phyloP scores from a whole-genome alignment of 331 rosid species.

The Malus hybrid region DNA sequence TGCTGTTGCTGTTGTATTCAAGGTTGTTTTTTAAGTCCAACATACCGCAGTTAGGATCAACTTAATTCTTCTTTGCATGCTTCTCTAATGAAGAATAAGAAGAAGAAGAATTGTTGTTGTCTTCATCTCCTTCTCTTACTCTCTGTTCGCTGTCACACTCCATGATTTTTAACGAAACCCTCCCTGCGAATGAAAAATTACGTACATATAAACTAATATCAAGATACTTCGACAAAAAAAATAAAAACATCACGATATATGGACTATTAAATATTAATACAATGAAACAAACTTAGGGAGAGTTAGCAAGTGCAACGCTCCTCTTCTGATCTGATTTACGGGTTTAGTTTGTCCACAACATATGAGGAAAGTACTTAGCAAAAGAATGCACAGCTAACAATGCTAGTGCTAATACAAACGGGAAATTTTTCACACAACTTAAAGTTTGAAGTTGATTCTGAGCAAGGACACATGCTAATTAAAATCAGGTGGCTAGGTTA shows the following conservation, averaged over 20 bases:
- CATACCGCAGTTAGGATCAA: neutral
- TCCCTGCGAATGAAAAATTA: conserved; percentile 15
- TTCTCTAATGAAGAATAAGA: conserved; percentile 4
- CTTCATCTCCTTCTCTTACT: conserved; percentile 36
- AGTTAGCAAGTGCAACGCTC: neutral
- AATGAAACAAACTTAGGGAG: neutral
- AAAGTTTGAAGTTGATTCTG: neutral
- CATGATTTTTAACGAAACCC: conserved; percentile 11
- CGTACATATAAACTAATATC: no score
- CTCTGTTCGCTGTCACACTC: conserved; percentile 36
- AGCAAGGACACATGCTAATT: neutral
- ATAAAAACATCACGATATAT: no score
- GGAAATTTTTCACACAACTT: neutral
- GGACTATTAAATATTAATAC: no score
- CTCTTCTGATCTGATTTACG: no score
- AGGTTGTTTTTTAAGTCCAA: neutral
- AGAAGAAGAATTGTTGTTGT: neutral
- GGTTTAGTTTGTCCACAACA: no score
- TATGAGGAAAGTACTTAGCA: neutral
- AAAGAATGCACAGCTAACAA: neutral
- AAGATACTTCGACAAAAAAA: no score
- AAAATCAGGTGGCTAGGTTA: neutral
- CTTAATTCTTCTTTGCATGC: conserved; percentile 31
- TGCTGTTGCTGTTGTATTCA: neutral
- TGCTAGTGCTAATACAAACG: neutral